A percentile compares a stretch with the other conserved stretches of the same genome.
These are phyloP conservation scores for Coniosporium apollinis DNA, from an alignment of 495 filamentous ascomycete genomes.

Conservation along the genomic window DNA sequence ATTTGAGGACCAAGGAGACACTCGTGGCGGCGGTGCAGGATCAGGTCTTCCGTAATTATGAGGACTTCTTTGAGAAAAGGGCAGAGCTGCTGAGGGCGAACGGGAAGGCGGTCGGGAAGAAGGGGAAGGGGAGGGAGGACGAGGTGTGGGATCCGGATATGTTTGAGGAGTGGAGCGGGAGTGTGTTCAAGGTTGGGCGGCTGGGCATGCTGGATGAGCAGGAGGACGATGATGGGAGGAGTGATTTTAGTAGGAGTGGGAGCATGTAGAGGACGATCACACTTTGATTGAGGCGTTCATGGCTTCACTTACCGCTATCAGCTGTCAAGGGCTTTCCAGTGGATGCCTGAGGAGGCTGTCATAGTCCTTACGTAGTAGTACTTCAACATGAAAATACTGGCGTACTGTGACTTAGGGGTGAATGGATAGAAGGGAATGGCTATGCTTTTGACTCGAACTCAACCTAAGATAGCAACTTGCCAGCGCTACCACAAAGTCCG, in stretches of 20 bases:
- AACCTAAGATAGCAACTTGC: too few species aligned
- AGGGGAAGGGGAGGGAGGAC: slow-evolving; percentile 46
- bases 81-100: slow-evolving; percentile 26
- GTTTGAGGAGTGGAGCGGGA: slow-evolving; percentile 18
- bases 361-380: too few species aligned
- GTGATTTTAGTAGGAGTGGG: neutral
- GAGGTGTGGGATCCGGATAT: slow-evolving; percentile 23
- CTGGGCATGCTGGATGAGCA: neutral
- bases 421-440: too few species aligned
- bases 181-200: slow-evolving; percentile 13
- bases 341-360: too few species aligned
- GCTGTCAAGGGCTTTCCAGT: too few species aligned
- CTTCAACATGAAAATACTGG: too few species aligned
- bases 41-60: slow-evolving; percentile 18
- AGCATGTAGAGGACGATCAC: too few species aligned
- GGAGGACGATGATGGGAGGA: neutral
- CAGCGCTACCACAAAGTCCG: too few species aligned
- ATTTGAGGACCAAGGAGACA: slow-evolving; percentile 23
- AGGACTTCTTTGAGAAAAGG: slow-evolving; percentile 20
- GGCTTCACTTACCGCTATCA: too few species aligned
- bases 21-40: slow-evolving; percentile 26
- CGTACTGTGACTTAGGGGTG: too few species aligned
- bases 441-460: too few species aligned
- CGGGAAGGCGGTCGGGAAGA: slow-evolving; percentile 31
- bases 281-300: too few species aligned